These are phyloP conservation scores for Globisporangium middletonii DNA, from an alignment of 352 stramenopile genomes.

Conservation along the genomic window DNA sequence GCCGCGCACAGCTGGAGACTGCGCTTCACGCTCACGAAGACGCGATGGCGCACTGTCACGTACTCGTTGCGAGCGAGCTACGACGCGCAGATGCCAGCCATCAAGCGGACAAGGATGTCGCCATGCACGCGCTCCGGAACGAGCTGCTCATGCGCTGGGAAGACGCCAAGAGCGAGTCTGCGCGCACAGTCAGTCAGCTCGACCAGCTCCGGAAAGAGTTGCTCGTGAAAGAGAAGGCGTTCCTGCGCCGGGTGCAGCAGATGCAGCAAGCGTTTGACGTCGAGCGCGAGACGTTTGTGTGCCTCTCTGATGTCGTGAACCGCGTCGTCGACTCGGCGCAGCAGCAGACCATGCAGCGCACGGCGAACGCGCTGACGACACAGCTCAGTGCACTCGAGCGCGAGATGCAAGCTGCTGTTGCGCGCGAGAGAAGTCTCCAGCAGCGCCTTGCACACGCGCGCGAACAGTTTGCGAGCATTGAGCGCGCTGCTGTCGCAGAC, in stretches of 20 bases:
- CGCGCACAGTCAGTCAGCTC: conserved; percentile 1
- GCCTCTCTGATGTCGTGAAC: conserved; percentile 35
- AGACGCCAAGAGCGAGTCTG: conserved; percentile 20
- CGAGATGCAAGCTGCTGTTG: conserved; percentile 17
- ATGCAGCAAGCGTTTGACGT: conserved; percentile 9
- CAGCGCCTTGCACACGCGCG: conserved; percentile 19
- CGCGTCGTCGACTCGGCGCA: conserved; percentile 38
- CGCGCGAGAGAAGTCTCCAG: conserved; percentile 30
- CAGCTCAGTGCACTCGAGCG: conserved; percentile 31
- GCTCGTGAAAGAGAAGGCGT: conserved; percentile 17
- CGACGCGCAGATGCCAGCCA: background rate
- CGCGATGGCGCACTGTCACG: conserved; percentile 20
- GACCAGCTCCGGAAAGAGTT: conserved; percentile 12
- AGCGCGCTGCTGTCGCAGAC: conserved; percentile 32
- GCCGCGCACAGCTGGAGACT: conserved; percentile 32
- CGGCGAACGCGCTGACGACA: conserved; percentile 19
- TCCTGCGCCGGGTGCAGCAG: conserved; percentile 9
- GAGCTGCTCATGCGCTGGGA: conserved; percentile 38
- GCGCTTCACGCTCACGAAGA: conserved; percentile 46
- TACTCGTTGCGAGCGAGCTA: conserved; percentile 19
- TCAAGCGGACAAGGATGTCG: background rate
- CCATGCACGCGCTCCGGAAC: conserved; percentile 19
- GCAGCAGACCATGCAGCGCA: conserved; percentile 13
- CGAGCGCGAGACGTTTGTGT: conserved; percentile 20
- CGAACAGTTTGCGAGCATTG: conserved; percentile 25